These are phyloP conservation scores for Aureobasidium sp. DNA, from an alignment of 2,329 filamentous ascomycete species.

Conservation along the genomic window DNA sequence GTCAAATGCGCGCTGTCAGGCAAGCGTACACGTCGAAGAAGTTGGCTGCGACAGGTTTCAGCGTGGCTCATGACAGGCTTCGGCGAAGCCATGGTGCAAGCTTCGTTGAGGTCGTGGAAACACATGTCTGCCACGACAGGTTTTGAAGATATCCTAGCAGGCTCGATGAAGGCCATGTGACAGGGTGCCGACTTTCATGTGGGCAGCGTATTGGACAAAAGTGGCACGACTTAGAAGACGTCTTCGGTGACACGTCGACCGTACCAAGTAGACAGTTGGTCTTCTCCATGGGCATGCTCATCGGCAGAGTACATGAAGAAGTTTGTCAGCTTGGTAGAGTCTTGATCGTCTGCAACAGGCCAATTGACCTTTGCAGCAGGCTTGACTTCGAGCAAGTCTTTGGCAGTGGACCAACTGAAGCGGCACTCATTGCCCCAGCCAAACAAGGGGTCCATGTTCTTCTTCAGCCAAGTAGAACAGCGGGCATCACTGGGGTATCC, in stretches of 20 bases:
- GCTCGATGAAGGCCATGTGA: not conserved
- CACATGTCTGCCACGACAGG: not conserved
- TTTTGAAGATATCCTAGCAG: not conserved
- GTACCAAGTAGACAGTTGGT: constrained; percentile 76
- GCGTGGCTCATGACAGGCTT: not conserved
- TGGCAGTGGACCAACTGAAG: constrained; percentile 93
- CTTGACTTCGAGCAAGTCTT: constrained; percentile 83
- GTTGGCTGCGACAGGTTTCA: not conserved
- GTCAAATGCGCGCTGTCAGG: not conserved
- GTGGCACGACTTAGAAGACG: constrained; percentile 51
- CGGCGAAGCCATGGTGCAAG: not conserved
- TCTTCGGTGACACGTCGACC: constrained; percentile 63
- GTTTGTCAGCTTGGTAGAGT: constrained; percentile 62
- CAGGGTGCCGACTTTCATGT: not conserved
- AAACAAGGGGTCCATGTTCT: constrained; percentile 86
- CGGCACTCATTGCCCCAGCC: constrained; percentile 91
- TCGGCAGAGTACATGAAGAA: constrained; percentile 54
- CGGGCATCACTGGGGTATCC: constrained; percentile 86
- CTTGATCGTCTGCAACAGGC: constrained; percentile 65
- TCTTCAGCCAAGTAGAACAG: constrained; percentile 73
- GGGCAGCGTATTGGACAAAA: too few species aligned
- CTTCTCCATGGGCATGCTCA: constrained; percentile 38
- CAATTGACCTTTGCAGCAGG: constrained; percentile 68
- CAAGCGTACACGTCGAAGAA: not conserved
- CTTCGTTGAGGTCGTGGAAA: not conserved